Percentiles rank a stretch among this genome's conserved stretches.
phyloP scores from a whole-genome alignment of 2,329 filamentous ascomycete species.

The Arthroderma uncinatum region DNA sequence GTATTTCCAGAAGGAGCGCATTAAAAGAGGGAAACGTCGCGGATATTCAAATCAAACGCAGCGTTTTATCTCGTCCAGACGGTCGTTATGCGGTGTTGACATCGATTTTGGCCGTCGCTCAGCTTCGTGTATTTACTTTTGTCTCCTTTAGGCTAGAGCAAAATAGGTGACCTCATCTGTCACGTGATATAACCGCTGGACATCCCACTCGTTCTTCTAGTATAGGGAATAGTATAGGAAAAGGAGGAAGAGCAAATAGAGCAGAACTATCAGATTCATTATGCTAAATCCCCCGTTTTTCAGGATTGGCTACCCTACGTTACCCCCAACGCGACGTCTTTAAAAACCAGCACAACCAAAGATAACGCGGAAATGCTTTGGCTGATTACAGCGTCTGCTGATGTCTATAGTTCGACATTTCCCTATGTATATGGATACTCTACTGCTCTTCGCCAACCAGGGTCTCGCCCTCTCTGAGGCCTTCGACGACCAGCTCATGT shows the following conservation, averaged over 20 bases:
- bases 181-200: background rate
- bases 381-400: background rate
- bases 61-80: background rate
- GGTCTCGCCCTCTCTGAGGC: constrained; percentile 64
- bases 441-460: constrained; percentile 56
- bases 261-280: background rate
- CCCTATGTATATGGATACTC: background rate
- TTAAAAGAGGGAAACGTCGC: background rate
- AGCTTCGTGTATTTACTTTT: constrained; percentile 4
- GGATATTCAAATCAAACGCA: background rate
- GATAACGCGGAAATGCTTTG: background rate
- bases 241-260: background rate
- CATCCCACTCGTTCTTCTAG: background rate
- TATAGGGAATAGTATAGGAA: background rate
- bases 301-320: background rate
- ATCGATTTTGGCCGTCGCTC: background rate
- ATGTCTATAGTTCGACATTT: background rate
- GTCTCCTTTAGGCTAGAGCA: constrained; percentile 1
- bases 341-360: background rate
- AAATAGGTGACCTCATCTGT: background rate
- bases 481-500: constrained; percentile 74
- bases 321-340: background rate
- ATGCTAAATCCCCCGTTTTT: background rate
- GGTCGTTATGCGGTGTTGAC: background rate
- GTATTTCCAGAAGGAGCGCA: background rate